These are phyloP conservation scores for Beta vulgaris DNA, from an alignment of 148 eudicot genomes.

Conservation along the genomic window DNA sequence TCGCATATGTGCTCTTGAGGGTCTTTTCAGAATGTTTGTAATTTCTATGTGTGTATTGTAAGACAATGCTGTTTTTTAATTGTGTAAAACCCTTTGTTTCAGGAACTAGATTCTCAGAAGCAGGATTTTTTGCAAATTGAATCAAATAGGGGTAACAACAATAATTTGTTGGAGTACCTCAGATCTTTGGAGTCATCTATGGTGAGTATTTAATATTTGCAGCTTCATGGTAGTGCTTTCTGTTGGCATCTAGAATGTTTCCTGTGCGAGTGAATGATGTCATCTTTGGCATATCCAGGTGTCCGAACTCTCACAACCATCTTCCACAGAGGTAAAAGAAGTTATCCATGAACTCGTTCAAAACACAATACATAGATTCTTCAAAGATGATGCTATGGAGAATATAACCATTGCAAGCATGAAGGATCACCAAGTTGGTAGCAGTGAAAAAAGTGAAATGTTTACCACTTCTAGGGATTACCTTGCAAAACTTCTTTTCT, in stretches of 20 bases:
- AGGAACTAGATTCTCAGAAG: constrained; percentile 60
- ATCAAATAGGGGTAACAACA: constrained; percentile 40
- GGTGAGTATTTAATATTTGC: constrained; percentile 38
- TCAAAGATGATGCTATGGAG: constrained; percentile 44
- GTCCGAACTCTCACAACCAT: constrained; percentile 71
- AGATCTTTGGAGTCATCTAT: constrained; percentile 67
- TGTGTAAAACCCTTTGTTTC: constrained; percentile 3
- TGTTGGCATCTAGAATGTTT: background rate
- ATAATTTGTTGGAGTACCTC: constrained; percentile 68
- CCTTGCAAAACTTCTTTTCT: constrained; percentile 84
- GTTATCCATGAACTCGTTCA: constrained; percentile 65
- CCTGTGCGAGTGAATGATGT: background rate
- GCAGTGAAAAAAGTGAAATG: constrained; percentile 36
- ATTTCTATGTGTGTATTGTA: background rate
- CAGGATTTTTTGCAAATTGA: constrained; percentile 50
- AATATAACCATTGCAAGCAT: constrained; percentile 36
- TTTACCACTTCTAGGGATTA: constrained; percentile 72
- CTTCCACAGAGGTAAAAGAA: constrained; percentile 78
- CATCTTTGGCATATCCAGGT: constrained; percentile 43
- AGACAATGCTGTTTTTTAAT: background rate
- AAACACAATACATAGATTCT: constrained; percentile 45
- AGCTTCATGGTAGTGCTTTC: background rate
- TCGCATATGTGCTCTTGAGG: background rate
- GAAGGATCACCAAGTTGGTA: constrained; percentile 35
- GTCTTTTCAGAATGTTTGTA: background rate